A percentile compares a stretch with the other conserved stretches of the same genome.
Evolutionary conservation across 225 moss, liverwort and hornwort species (phyloP).

Genomic region (Rhytidiadelphus loreus): DNA sequence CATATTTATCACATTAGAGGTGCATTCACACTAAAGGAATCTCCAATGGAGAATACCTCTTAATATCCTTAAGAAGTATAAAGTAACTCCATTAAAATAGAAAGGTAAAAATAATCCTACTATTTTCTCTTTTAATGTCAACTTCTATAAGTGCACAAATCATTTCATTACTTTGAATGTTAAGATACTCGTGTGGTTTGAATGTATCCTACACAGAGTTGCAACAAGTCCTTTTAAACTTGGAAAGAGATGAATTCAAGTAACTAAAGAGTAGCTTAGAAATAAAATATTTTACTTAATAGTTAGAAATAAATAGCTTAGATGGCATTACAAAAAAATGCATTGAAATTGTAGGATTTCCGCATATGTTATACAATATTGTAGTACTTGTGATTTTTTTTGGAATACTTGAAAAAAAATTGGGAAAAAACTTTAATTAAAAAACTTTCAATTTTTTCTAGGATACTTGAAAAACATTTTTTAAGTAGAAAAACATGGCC

Average conservation of each 20-base stretch:
- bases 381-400: background rate
- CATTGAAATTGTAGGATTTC: background rate
- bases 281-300: background rate
- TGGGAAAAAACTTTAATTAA: background rate
- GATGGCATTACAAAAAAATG: background rate
- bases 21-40: background rate
- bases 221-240: background rate
- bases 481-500: background rate
- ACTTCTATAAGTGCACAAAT: background rate
- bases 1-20: background rate
- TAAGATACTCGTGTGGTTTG: accelerated
- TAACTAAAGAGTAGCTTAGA: background rate
- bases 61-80: background rate
- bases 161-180: background rate
- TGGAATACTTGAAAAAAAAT: accelerated
- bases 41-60: accelerated
- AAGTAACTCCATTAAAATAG: background rate
- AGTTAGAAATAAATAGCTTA: background rate
- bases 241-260: background rate
- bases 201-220: background rate
- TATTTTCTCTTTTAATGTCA: background rate
- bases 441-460: no score
- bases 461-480: background rate
- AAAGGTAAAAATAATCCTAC: background rate
- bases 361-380: background rate